A percentile compares a stretch with the other conserved stretches of the same genome.
These are phyloP conservation scores for Niebla homalea DNA, from an alignment of 495 filamentous ascomycete species.

Conservation along the genomic window DNA sequence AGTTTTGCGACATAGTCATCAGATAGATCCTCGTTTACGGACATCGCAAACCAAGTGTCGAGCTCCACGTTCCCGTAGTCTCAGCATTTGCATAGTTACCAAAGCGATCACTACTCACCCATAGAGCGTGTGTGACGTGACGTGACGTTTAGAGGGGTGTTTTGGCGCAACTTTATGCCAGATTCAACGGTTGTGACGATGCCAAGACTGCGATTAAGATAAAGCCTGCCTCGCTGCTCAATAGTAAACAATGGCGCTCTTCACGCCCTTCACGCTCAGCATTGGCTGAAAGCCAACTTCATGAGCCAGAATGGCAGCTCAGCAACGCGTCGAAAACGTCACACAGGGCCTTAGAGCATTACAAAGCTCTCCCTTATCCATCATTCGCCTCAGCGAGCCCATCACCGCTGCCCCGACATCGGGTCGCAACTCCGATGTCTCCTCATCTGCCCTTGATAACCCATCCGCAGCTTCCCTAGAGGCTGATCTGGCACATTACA, in stretches of 20 bases:
- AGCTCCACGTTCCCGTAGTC: no score
- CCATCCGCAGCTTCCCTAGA: conserved; percentile 64
- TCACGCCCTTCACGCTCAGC: not conserved
- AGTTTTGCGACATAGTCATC: conserved; percentile 64
- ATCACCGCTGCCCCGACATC: conserved; percentile 39
- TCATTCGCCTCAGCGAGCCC: conserved; percentile 64
- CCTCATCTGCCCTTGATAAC: conserved; percentile 47
- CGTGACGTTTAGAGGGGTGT: no score
- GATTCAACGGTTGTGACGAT: not conserved
- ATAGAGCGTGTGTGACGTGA: no score
- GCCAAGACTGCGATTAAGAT: not conserved
- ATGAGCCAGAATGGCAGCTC: conserved; percentile 2
- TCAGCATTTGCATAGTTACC: no score
- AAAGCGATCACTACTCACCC: no score
- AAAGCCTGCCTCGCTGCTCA: not conserved
- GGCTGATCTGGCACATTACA: conserved; percentile 80
- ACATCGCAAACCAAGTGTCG: conserved; percentile 7
- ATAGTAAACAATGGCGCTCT: conserved; percentile 1
- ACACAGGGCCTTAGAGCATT: conserved; percentile 11
- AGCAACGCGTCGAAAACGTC: conserved; percentile 7
- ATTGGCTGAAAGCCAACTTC: not conserved
- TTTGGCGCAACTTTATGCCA: no score
- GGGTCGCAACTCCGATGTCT: conserved; percentile 58
- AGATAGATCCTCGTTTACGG: conserved; percentile 18
- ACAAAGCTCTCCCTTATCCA: conserved; percentile 41